phyloP scores from a whole-genome alignment of 2,329 filamentous ascomycete genomes.

The Pseudogymnoascus sp. region DNA sequence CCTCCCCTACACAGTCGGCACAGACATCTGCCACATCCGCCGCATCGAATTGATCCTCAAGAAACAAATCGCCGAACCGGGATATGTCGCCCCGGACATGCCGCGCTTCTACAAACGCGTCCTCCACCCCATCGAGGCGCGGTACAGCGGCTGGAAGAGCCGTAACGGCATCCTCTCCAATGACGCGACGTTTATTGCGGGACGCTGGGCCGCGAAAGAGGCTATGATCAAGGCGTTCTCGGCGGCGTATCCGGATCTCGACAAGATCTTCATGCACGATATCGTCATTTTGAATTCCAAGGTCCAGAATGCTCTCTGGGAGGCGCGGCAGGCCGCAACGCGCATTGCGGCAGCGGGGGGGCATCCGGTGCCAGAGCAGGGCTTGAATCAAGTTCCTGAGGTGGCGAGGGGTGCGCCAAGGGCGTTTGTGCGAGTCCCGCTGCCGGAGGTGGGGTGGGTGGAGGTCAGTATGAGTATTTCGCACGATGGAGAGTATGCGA shows the following conservation, averaged over 20 bases:
- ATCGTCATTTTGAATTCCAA: not conserved
- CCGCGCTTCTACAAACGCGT: not conserved
- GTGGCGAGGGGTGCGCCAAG: not conserved
- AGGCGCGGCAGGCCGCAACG: not conserved
- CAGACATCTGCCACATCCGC: not conserved
- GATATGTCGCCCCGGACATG: not conserved
- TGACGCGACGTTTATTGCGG: not conserved
- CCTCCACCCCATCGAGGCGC: not conserved
- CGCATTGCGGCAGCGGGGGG: not conserved
- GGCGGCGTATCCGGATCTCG: not conserved
- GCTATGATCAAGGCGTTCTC: not conserved
- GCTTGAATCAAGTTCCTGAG: no score
- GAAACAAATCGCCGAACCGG: not conserved
- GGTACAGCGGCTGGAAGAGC: not conserved
- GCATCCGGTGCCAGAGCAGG: not conserved
- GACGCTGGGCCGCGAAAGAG: not conserved
- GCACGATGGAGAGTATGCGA: constrained; percentile 4
- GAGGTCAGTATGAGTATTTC: not conserved
- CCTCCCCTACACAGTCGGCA: not conserved
- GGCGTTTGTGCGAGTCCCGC: not conserved
- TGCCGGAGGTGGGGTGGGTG: not conserved
- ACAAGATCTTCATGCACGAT: not conserved
- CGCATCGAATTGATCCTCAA: not conserved
- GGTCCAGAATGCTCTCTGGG: not conserved
- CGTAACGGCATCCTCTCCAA: not conserved